Percentiles rank a stretch among this genome's conserved stretches.
Evolutionary conservation across 257 asterid genomes (phyloP).

Genomic region (Avicennia marina): DNA sequence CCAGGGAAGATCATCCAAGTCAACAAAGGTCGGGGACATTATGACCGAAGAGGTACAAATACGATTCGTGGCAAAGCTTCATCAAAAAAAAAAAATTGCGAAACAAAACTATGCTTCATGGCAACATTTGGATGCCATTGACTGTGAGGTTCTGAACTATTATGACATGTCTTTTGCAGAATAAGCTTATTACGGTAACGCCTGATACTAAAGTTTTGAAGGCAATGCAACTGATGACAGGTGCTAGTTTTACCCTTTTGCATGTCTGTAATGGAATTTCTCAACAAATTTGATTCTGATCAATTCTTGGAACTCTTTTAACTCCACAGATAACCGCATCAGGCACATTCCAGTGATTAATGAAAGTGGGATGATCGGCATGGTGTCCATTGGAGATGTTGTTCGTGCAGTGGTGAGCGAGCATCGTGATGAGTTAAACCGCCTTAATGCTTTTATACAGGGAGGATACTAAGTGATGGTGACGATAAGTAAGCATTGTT

Average conservation of each 20-base stretch:
- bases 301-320: no score
- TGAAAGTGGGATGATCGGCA: constrained; percentile 70
- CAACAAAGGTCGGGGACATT: constrained; percentile 94
- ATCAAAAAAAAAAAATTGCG: no score
- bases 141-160: constrained; percentile 9
- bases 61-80: not conserved
- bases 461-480: constrained; percentile 73
- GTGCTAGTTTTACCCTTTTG: constrained; percentile 21
- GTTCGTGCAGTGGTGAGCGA: constrained; percentile 93
- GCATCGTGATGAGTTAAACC: constrained; percentile 78
- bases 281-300: not conserved
- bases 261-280: not conserved
- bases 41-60: constrained; percentile 91
- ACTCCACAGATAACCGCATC: constrained; percentile 92
- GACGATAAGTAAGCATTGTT: constrained; percentile 23
- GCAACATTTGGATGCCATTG: not conserved
- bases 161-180: constrained; percentile 38
- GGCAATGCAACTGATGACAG: constrained; percentile 98
- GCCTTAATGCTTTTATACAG: constrained; percentile 76
- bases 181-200: constrained; percentile 82
- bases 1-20: constrained; percentile 92
- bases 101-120: no score
- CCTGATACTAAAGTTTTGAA: constrained; percentile 82
- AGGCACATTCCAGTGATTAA: constrained; percentile 93
- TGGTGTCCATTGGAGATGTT: constrained; percentile 95